A percentile compares a stretch with the other conserved stretches of the same genome.
Evolutionary conservation across 441 rosid species (phyloP).

Genomic region (Pelargonium citronellum): DNA sequence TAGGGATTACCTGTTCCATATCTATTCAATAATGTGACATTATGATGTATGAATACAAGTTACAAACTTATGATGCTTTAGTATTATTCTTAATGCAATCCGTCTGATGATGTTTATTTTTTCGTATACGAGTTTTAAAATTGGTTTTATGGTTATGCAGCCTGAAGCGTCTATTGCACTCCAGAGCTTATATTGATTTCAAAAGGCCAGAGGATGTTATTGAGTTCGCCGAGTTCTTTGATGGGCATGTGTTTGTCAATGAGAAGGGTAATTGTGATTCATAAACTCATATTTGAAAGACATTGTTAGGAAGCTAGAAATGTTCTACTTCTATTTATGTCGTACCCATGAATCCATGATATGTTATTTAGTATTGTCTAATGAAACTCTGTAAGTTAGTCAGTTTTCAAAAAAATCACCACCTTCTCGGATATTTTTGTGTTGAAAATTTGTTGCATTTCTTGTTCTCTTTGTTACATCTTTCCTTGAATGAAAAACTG

Average conservation of each 20-base stretch:
- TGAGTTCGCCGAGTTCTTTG: conserved; percentile 65
- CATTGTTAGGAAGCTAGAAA: background rate
- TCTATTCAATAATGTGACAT: conserved; percentile 4
- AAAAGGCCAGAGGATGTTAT: conserved; percentile 62
- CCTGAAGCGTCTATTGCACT: conserved; percentile 46
- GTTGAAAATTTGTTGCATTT: background rate
- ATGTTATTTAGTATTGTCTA: no score
- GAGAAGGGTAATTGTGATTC: conserved; percentile 51
- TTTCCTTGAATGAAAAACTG: background rate
- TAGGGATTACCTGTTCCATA: background rate
- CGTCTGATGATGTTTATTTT: background rate
- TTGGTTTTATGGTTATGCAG: conserved; percentile 30
- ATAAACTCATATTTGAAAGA: background rate
- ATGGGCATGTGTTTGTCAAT: conserved; percentile 71
- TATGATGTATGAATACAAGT: conserved; percentile 1
- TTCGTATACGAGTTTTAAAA: background rate
- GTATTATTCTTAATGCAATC: background rate
- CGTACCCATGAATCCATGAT: background rate
- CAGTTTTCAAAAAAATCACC: no score
- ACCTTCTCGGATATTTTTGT: no score
- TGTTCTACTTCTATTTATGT: background rate
- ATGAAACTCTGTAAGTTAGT: no score
- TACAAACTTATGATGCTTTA: conserved; percentile 5
- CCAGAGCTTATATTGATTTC: conserved; percentile 69
- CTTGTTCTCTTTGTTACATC: background rate